Conservation (phyloP, 345 rosid species). For the Pugionium cornutum region DNA sequence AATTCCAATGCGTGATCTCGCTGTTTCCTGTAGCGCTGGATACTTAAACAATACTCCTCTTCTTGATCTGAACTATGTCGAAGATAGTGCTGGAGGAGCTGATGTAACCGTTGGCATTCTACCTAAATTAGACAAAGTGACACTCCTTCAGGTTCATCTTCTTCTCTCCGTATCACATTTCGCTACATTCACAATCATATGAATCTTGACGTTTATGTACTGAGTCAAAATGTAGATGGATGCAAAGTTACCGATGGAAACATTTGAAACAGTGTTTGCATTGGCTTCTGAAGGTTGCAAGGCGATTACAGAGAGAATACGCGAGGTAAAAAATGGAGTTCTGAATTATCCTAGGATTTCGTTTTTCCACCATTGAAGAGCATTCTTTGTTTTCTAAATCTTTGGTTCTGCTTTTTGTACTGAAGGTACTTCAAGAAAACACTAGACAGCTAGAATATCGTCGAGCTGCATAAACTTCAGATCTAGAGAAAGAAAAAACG, state of each 20-base stretch:
- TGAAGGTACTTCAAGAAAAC: slow-evolving; percentile 71
- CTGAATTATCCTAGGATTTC: slow-evolving; percentile 1
- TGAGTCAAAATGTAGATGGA: slow-evolving; percentile 63
- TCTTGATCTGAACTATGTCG: slow-evolving; percentile 87
- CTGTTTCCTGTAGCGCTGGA: slow-evolving; percentile 94
- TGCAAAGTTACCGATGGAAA: slow-evolving; percentile 70
- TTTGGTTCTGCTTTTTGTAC: slow-evolving; percentile 8
- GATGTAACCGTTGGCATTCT: slow-evolving; percentile 89
- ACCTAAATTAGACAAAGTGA: slow-evolving; percentile 86
- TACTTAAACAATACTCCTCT: slow-evolving; percentile 84
- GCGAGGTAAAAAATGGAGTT: slow-evolving; percentile 51
- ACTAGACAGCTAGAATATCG: slow-evolving; percentile 78
- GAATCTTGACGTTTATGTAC: not conserved
- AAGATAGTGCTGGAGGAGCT: slow-evolving; percentile 96
- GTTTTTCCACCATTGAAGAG: not conserved
- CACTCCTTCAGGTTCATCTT: slow-evolving; percentile 84
- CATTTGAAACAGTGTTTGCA: slow-evolving; percentile 84
- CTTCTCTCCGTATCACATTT: slow-evolving; percentile 12
- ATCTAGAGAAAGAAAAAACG: not conserved
- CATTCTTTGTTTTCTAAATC: slow-evolving; percentile 20
- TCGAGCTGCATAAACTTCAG: slow-evolving; percentile 49
- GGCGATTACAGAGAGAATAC: slow-evolving; percentile 73
- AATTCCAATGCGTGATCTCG: slow-evolving; percentile 94
- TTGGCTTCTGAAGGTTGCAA: slow-evolving; percentile 87
- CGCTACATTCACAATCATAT: not conserved